Evolutionary conservation across 148 eudicot genomes (phyloP).

Genomic region (Camellia sinensis): DNA sequence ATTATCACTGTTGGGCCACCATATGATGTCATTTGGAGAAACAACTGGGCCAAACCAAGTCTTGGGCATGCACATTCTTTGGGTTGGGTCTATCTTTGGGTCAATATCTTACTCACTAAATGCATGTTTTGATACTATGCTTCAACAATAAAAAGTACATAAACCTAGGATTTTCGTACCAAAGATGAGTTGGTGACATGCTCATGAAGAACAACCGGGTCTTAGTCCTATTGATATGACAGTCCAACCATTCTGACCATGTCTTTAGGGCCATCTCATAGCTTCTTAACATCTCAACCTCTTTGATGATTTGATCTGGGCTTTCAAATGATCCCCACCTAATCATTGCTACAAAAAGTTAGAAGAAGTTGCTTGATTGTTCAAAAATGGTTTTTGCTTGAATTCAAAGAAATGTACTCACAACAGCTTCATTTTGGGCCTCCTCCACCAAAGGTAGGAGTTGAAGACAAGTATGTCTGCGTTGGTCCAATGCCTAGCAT

Average conservation of each 20-base stretch:
- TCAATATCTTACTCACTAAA: not conserved
- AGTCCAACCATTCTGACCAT: constrained; percentile 83
- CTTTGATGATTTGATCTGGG: constrained; percentile 53
- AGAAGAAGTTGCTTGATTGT: not conserved
- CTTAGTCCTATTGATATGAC: constrained; percentile 57
- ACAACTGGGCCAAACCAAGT: no score
- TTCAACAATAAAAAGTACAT: not conserved
- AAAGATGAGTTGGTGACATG: constrained; percentile 79
- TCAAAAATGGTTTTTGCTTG: not conserved
- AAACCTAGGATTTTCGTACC: constrained; percentile 30
- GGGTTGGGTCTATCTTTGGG: no score
- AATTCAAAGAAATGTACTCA: constrained; percentile 24
- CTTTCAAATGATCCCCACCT: constrained; percentile 80
- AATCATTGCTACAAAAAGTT: not conserved
- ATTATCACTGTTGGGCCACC: no score
- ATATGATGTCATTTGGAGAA: no score
- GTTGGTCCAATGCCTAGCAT: constrained; percentile 75
- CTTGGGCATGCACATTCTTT: no score
- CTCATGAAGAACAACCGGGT: constrained; percentile 65
- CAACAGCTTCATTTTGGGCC: constrained; percentile 57
- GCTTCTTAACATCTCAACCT: constrained; percentile 59
- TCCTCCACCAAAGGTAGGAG: constrained; percentile 86
- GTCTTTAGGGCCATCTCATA: constrained; percentile 78
- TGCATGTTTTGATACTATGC: not conserved
- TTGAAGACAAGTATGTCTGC: constrained; percentile 81